phyloP scores from a whole-genome alignment of 257 asterid genomes.

The Cynanchum wilfordii region DNA sequence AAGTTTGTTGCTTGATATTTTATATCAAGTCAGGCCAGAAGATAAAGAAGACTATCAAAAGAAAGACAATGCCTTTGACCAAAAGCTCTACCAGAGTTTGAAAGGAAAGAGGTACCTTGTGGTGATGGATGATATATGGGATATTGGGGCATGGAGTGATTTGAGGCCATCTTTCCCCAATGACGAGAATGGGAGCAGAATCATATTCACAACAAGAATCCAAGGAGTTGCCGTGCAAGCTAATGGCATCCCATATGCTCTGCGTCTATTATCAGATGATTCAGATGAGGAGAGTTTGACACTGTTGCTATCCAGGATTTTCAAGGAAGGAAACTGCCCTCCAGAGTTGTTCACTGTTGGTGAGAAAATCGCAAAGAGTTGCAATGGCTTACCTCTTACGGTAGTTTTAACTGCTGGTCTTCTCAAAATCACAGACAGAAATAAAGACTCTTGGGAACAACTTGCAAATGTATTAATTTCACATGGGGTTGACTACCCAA shows the following conservation, averaged over 20 bases:
- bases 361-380: neutral
- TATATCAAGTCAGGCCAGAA: neutral
- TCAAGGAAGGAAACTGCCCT: neutral
- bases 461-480: slow-evolving; percentile 8
- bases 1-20: neutral
- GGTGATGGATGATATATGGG: slow-evolving; percentile 26
- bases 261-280: slow-evolving; percentile 7
- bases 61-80: neutral
- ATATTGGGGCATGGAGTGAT: slow-evolving; percentile 15
- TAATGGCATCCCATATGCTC: neutral
- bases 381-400: slow-evolving; percentile 16
- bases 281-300: slow-evolving; percentile 16
- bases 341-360: neutral
- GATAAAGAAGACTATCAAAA: neutral
- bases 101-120: slow-evolving; percentile 12
- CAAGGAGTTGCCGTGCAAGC: slow-evolving; percentile 1
- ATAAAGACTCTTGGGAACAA: neutral
- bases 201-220: slow-evolving; percentile 12
- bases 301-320: neutral
- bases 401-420: slow-evolving; percentile 5
- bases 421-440: neutral
- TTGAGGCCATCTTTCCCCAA: slow-evolving; percentile 13
- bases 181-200: slow-evolving; percentile 15
- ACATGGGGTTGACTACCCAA: neutral
- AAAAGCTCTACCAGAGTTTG: slow-evolving; percentile 1